phyloP scores from a whole-genome alignment of 1,139 yeast species.

The Suhomyces maxii region DNA sequence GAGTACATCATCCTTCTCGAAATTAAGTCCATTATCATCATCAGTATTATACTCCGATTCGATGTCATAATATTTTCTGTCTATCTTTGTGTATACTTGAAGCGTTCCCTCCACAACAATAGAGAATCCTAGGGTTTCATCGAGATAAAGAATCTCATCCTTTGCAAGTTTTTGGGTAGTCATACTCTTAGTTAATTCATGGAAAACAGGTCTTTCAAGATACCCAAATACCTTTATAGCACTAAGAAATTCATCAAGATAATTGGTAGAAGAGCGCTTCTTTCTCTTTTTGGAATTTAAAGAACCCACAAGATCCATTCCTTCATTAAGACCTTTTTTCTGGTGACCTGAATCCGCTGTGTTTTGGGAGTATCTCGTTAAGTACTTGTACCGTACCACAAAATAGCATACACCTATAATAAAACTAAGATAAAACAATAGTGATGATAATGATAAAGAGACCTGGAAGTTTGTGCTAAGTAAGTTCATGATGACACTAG shows the following conservation, averaged over 20 bases:
- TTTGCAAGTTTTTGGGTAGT: slow-evolving; percentile 79
- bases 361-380: slow-evolving; percentile 38
- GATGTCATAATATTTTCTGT: slow-evolving; percentile 18
- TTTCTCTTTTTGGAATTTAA: slow-evolving; percentile 31
- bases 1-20: slow-evolving; percentile 43
- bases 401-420: slow-evolving; percentile 26
- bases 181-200: slow-evolving; percentile 89
- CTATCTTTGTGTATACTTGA: slow-evolving; percentile 70
- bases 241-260: slow-evolving; percentile 82
- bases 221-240: slow-evolving; percentile 96
- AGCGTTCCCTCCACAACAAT: slow-evolving; percentile 93
- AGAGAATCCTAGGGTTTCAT: slow-evolving; percentile 75
- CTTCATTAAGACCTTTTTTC: slow-evolving; percentile 7
- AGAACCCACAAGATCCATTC: slow-evolving; percentile 14
- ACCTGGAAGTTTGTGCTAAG: slow-evolving; percentile 34
- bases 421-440: slow-evolving; percentile 23
- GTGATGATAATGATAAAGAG: slow-evolving; percentile 36
- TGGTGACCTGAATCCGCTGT: slow-evolving; percentile 15
- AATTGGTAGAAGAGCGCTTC: slow-evolving; percentile 37
- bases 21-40: slow-evolving; percentile 25
- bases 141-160: slow-evolving; percentile 73
- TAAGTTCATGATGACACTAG: slow-evolving; percentile 22
- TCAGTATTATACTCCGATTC: slow-evolving; percentile 2
- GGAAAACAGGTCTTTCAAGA: slow-evolving; percentile 84
- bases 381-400: slow-evolving; percentile 40